Percentiles rank a stretch among this genome's conserved stretches.
phyloP scores from a whole-genome alignment of 768 basidiomycete genomes.

The Suillus americanus region DNA sequence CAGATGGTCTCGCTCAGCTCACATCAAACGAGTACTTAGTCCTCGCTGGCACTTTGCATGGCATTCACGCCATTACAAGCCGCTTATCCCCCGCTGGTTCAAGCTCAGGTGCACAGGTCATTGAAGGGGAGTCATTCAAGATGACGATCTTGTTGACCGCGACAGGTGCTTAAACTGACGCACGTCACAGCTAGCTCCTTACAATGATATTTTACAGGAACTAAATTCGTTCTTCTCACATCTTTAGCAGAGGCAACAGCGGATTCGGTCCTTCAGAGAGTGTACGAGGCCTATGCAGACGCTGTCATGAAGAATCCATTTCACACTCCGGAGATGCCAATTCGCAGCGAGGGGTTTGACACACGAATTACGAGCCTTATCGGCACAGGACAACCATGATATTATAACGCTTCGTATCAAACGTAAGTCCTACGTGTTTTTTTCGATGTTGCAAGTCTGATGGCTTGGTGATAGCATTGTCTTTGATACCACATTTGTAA shows the following conservation, averaged over 20 bases:
- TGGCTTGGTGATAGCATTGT: neutral
- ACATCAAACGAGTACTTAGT: constrained; percentile 95
- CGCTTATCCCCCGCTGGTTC: constrained; percentile 80
- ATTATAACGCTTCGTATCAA: neutral
- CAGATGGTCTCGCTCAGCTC: constrained; percentile 89
- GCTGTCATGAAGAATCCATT: constrained; percentile 99
- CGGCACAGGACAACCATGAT: constrained; percentile 37
- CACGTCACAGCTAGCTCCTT: neutral
- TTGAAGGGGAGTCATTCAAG: constrained; percentile 95
- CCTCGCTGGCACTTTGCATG: constrained; percentile 93
- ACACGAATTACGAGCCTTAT: constrained; percentile 60
- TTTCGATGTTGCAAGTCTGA: neutral
- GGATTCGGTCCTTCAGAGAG: constrained; percentile 72
- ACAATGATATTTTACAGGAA: constrained; percentile 51
- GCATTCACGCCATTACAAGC: constrained; percentile 97
- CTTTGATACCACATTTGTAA: constrained; percentile 9
- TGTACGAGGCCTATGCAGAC: constrained; percentile 93
- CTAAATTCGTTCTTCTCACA: constrained; percentile 92
- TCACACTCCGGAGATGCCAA: constrained; percentile 99
- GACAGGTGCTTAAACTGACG: constrained; percentile 60
- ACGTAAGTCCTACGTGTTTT: neutral
- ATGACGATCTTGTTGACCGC: constrained; percentile 87
- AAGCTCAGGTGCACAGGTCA: constrained; percentile 90
- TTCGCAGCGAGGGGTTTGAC: constrained; percentile 89
- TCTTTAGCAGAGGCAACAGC: constrained; percentile 73